Evolutionary conservation across 768 basidiomycete genomes (phyloP).

Genomic region (Plicaturopsis crispa): DNA sequence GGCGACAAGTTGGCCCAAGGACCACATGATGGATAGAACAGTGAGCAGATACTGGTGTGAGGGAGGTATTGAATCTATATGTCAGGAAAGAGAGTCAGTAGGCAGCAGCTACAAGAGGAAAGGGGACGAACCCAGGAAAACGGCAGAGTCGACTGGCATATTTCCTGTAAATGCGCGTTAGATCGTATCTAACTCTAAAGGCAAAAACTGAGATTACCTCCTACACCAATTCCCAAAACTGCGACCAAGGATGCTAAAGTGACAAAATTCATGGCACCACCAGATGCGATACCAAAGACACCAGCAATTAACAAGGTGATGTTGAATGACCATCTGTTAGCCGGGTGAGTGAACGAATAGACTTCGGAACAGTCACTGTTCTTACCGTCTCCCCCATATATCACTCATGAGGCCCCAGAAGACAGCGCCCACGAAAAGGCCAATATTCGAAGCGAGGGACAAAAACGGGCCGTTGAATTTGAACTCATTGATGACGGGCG

Average conservation of each 20-base stretch:
- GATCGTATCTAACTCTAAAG: neutral
- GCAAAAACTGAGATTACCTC: conserved; percentile 20
- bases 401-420: conserved; percentile 43
- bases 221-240: conserved; percentile 38
- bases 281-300: conserved; percentile 44
- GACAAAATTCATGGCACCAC: conserved; percentile 36
- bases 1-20: conserved; percentile 44
- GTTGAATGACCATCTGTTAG: conserved; percentile 41
- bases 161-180: conserved; percentile 33
- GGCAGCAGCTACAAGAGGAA: neutral
- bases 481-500: conserved; percentile 42
- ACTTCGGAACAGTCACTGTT: neutral
- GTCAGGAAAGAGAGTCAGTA: conserved; percentile 5
- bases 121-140: conserved; percentile 34
- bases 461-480: conserved; percentile 38
- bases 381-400: conserved; percentile 41
- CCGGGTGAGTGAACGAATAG: neutral
- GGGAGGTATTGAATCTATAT: conserved; percentile 42
- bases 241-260: conserved; percentile 41
- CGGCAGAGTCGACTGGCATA: conserved; percentile 45
- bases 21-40: conserved; percentile 53
- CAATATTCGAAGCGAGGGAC: conserved; percentile 43
- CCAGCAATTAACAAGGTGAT: conserved; percentile 46
- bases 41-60: conserved; percentile 54
- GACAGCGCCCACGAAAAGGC: conserved; percentile 42